Percentiles rank a stretch among this genome's conserved stretches.
Evolutionary conservation across 352 stramenopile species (phyloP).

Genomic region (Pythium brachiatum): DNA sequence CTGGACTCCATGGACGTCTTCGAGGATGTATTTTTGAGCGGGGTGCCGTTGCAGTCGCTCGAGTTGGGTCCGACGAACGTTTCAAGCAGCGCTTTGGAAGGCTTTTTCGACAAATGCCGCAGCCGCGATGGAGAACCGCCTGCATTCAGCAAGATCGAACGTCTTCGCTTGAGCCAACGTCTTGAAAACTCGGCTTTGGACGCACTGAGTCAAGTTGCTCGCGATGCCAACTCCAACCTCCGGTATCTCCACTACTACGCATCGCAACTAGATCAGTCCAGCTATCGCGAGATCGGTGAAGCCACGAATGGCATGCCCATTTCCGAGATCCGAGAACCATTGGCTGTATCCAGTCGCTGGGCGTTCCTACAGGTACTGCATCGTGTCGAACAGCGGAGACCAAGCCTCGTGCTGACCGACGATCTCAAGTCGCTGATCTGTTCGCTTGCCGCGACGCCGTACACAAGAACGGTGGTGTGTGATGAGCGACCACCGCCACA

Average conservation of each 20-base stretch:
- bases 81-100: background rate
- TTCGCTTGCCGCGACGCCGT: background rate
- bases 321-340: background rate
- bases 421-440: constrained; percentile 4
- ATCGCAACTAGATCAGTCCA: background rate
- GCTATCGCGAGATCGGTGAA: background rate
- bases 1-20: background rate
- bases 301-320: background rate
- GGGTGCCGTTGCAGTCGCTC: background rate
- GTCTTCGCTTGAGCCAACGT: background rate
- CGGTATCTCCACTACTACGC: background rate
- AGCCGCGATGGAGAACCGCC: background rate
- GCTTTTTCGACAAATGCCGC: background rate
- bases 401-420: background rate
- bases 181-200: background rate
- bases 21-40: background rate
- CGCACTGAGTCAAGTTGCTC: background rate
- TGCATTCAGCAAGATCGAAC: background rate
- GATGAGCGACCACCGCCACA: background rate
- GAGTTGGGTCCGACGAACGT: background rate
- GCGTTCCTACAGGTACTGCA: background rate
- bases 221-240: background rate
- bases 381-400: background rate
- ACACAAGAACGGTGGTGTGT: background rate
- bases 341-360: background rate